Evolutionary conservation across 192 early-diverging fungal species (phyloP).

Genomic region (Podila horticola): DNA sequence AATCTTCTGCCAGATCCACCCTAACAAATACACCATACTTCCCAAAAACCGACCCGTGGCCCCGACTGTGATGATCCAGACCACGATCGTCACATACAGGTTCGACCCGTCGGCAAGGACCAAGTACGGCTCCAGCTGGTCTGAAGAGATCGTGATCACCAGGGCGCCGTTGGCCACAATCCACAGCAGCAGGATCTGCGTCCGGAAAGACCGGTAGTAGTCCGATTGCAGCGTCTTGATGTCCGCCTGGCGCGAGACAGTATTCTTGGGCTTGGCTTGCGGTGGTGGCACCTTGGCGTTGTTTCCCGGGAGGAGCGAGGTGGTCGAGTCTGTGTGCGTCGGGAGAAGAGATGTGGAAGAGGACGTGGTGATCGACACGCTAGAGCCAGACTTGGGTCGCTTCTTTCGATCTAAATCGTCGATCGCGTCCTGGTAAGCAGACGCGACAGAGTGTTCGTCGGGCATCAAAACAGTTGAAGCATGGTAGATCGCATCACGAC

Average conservation of each 20-base stretch:
- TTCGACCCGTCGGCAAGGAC: slow-evolving; percentile 35
- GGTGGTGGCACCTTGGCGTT: not conserved
- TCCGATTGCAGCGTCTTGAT: slow-evolving; percentile 49
- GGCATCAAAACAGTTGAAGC: slow-evolving; percentile 49
- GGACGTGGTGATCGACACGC: not conserved
- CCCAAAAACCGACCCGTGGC: slow-evolving; percentile 47
- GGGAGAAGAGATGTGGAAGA: slow-evolving; percentile 18
- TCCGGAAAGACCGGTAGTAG: slow-evolving; percentile 43
- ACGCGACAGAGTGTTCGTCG: slow-evolving; percentile 26
- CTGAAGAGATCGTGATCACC: slow-evolving; percentile 50
- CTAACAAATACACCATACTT: slow-evolving; percentile 29
- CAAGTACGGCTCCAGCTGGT: slow-evolving; percentile 36
- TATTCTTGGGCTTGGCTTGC: not conserved
- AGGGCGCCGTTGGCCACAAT: slow-evolving; percentile 41
- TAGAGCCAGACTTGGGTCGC: slow-evolving; percentile 3
- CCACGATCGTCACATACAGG: slow-evolving; percentile 43
- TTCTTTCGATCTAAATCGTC: slow-evolving; percentile 42
- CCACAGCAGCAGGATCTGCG: slow-evolving; percentile 35
- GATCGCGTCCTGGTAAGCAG: slow-evolving; percentile 39
- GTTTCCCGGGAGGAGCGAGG: not conserved
- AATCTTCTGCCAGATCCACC: slow-evolving; percentile 37
- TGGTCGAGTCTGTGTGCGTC: slow-evolving; percentile 1
- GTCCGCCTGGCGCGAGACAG: slow-evolving; percentile 16
- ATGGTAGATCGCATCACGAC: slow-evolving; percentile 48
- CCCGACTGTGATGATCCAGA: slow-evolving; percentile 43